Evolutionary conservation across 345 rosid species (phyloP), one percentile per base, ranked within the genome.

Genomic region (Melastoma malabathricum): DNA sequence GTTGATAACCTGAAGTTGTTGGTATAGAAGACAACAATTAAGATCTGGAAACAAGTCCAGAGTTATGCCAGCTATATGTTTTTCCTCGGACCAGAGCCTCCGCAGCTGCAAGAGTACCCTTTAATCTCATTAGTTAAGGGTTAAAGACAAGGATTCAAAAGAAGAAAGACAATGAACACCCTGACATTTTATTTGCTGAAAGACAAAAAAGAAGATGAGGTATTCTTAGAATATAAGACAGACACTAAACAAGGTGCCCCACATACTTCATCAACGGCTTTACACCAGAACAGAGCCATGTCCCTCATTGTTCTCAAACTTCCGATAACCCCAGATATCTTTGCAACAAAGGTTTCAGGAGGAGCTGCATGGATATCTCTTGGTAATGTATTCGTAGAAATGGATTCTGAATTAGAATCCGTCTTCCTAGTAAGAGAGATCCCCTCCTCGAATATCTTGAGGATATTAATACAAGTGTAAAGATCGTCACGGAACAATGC

Each of bases 311-410:
- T 75, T 75, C 72, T 82, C 70, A 87, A 80, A 66, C 81, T 82
- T 62, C 98, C 98, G 66, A 87, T 75, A 55, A 92, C 87, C 75
- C 87, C 98, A 65, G 98, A 77, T 60, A 92, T 59, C 75, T 87
- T 84, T 54, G 77, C 87, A 62, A 92, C 52, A 64, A 92, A 72
- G 65, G 89, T 74, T 55, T 63, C 72, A 54, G 81, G 74, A 53
- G 98, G 98, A 66, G 89, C 82, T 55, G 84, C 95, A 64, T 80
- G 95, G 64, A 86, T 79, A 60, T 87, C 96, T 72, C 69, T 80
- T 14, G 85, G 63, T 15, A 92, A 74, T 61, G 74, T 72, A 50
- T 66, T 50, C 41, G 56, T 54, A 58, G 65, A 61, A 48, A 55
- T 44, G 52, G 76, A 65, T 47, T 72, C 83, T 20, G 65, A 64